Conservation (phyloP, 192 early-diverging fungal species). For the Coemansia sp. region DNA sequence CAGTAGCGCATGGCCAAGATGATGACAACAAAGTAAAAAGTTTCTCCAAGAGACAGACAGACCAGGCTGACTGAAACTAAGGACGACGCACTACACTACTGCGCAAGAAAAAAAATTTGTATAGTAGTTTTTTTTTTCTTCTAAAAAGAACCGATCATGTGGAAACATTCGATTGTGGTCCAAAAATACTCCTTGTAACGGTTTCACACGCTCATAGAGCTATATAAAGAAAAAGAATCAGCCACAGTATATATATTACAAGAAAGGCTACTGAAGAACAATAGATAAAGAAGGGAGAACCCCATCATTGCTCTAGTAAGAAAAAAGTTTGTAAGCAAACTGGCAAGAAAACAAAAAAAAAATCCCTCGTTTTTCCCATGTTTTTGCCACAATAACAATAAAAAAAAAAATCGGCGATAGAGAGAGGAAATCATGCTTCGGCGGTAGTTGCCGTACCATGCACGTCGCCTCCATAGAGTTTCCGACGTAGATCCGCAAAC, state of each 20-base stretch:
- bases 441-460: slow-evolving; percentile 22
- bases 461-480: slow-evolving; percentile 46
- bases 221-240: slow-evolving; percentile 4
- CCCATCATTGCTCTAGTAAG: neutral
- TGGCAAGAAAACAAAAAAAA: neutral
- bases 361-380: neutral
- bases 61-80: neutral
- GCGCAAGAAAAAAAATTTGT: neutral
- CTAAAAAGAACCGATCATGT: neutral
- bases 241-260: slow-evolving; percentile 3
- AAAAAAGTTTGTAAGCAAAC: neutral
- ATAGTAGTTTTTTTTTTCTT: neutral
- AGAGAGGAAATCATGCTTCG: slow-evolving; percentile 2
- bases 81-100: neutral
- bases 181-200: too few relatives aligned
- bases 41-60: neutral
- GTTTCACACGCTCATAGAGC: neutral
- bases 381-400: neutral
- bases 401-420: neutral
- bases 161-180: neutral
- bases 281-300: neutral
- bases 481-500: slow-evolving; percentile 55
- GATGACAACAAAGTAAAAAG: neutral
- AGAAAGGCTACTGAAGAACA: neutral
- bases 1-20: neutral